Base-by-base conservation (phyloP, 2,329 filamentous ascomycete species). In the Neodidymelliopsis sp. region DNA sequence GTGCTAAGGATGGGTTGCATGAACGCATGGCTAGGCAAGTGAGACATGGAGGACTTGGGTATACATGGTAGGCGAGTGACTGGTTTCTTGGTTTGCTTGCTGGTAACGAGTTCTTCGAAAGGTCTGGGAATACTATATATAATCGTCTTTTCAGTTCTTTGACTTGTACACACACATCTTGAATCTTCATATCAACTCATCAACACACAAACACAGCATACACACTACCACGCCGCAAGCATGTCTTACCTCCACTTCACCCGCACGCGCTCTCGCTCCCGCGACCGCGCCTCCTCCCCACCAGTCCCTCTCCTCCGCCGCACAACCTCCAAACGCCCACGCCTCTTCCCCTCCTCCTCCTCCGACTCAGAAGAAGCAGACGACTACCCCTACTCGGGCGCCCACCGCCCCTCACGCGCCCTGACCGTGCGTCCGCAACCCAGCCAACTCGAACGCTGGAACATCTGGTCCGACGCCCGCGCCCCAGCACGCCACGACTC, bases 211-310 rank as follows among this genome's bases (percentile, higher is more conserved):
- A n/a, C n/a, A n/a, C n/a, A n/a, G n/a, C n/a, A n/a, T n/a, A n/a
- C n/a, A n/a, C 12, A n/a, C 31, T 33, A n/a, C 49, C 19, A 50
- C 49, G 15, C 28, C 36, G 40, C 38, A 38, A 63, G 44, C 20
- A 71, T 70, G 66, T 51, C 65, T 23, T 62, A 59, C 50, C 24
- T 66, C 34, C 49, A 61, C 54, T 57, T 62, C 52, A 47, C 42
- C 54, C 65, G 59, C 38, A 39, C 50, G 27, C 49, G 46, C 35
- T 54, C 59, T 28, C 63, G 58, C 54, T 40, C 50, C 19, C 65
- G 61, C 43, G 56, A 63, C 33, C 57, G 57, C 43, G 56, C 53
- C 9, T 41, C 49, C 40, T 49, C 54, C 41, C 47, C 56, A 42
- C 54, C 49, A 22, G 60, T 50, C 4, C 59, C 61, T 4, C 55